A percentile compares a stretch with the other conserved stretches of the same genome.
Conservation (phyloP, 208 protist species). For the Wallacemonas sp. region DNA sequence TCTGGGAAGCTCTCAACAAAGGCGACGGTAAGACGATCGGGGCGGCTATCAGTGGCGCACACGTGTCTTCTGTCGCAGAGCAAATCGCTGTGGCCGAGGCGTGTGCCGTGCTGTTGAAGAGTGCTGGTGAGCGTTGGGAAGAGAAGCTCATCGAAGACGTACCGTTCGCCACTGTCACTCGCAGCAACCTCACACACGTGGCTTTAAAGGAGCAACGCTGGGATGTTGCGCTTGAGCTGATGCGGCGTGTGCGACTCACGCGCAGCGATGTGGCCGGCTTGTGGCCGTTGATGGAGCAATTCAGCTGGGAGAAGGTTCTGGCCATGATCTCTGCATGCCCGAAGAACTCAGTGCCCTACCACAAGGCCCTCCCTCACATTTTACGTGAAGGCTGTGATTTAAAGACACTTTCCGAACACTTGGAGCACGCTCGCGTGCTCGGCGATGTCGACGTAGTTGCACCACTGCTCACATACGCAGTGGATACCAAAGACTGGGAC, state of each 20-base stretch:
- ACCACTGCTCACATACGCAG: conserved; percentile 76
- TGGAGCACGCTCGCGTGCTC: conserved; percentile 85
- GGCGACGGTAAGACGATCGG: conserved; percentile 83
- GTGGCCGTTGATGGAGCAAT: conserved; percentile 80
- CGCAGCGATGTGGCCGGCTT: conserved; percentile 54
- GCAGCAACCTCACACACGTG: conserved; percentile 74
- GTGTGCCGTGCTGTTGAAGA: conserved; percentile 82
- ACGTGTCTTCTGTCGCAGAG: conserved; percentile 33
- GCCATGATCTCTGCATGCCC: conserved; percentile 81
- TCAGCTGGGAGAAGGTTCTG: conserved; percentile 81
- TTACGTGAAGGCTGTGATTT: conserved; percentile 77
- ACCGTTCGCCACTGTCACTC: conserved; percentile 82
- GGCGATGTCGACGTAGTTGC: conserved; percentile 85
- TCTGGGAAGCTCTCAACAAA: conserved; percentile 84
- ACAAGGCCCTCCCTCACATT: conserved; percentile 67
- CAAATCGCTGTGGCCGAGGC: conserved; percentile 86
- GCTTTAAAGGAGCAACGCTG: conserved; percentile 61
- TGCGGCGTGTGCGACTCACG: conserved; percentile 65
- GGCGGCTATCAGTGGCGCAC: conserved; percentile 56
- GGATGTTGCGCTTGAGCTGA: conserved; percentile 82
- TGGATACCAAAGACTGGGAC: conserved; percentile 69
- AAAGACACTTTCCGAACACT: conserved; percentile 77
- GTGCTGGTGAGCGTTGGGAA: conserved; percentile 69
- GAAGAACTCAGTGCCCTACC: conserved; percentile 82
- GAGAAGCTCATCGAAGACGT: conserved; percentile 69